phyloP scores from a whole-genome alignment of 2,329 filamentous ascomycete species.

The Fusarium paranaense region DNA sequence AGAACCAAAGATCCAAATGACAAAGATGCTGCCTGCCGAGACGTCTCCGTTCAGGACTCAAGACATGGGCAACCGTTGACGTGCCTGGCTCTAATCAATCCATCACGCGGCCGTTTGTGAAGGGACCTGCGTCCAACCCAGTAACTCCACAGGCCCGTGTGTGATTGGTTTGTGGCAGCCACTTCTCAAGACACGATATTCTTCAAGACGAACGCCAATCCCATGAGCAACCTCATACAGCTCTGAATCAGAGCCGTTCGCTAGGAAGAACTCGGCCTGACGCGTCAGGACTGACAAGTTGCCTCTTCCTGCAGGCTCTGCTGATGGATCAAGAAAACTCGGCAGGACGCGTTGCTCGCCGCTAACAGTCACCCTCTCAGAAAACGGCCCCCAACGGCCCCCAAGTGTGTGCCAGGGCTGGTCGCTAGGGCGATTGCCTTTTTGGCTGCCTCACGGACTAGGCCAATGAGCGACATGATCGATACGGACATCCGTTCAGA shows the following conservation, averaged over 20 bases:
- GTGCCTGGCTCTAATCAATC: background rate
- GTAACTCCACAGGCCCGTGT: background rate
- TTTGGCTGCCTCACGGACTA: conserved; percentile 30
- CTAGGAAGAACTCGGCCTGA: background rate
- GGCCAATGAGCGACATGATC: background rate
- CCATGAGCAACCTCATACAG: background rate
- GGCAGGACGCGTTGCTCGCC: background rate
- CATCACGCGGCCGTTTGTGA: conserved; percentile 3
- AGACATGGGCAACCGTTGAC: background rate
- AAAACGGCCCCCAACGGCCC: conserved; percentile 35
- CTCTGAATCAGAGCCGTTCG: background rate
- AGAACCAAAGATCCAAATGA: conserved; percentile 21
- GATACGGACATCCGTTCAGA: background rate
- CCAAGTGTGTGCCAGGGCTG: conserved; percentile 10
- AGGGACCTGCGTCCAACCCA: conserved; percentile 7
- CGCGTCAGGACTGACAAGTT: background rate
- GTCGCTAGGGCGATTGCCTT: conserved; percentile 17
- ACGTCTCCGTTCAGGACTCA: background rate
- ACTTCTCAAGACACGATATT: background rate
- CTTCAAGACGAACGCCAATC: background rate
- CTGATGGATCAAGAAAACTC: background rate
- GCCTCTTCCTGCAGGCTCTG: background rate
- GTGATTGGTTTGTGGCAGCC: conserved; percentile 27
- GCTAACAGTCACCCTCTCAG: background rate
- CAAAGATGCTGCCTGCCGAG: background rate